Conservation (phyloP, 306 rosid genomes). For the Mimosa pudica region DNA sequence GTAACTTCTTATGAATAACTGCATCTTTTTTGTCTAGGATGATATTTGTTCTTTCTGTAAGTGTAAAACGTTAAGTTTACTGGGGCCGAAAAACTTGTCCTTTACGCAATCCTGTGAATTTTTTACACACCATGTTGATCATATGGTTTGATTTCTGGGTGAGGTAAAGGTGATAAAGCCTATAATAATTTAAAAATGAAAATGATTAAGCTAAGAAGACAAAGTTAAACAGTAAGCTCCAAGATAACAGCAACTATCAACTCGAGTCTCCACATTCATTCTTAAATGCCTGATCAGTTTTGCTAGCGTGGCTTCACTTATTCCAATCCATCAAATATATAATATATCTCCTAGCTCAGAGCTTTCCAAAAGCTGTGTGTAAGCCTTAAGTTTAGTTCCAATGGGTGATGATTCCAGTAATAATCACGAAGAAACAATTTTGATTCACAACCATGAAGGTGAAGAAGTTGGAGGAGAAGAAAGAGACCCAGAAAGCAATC, state of each 20-base stretch:
- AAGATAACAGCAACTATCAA: background rate
- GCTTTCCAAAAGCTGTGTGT: background rate
- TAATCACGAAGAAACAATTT: slow-evolving; percentile 30
- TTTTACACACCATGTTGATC: background rate
- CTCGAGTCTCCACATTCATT: background rate
- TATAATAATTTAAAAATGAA: background rate
- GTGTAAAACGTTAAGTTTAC: background rate
- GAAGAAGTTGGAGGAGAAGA: slow-evolving; percentile 40
- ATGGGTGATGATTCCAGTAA: slow-evolving; percentile 56
- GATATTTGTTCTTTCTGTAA: too few species aligned
- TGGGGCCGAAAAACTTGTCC: background rate
- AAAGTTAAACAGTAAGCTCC: background rate
- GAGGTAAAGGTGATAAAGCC: background rate
- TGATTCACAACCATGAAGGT: slow-evolving; percentile 15
- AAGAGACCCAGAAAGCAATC: slow-evolving; percentile 70
- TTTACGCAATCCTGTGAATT: background rate
- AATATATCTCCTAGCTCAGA: slow-evolving; percentile 5
- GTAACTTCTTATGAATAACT: too few species aligned
- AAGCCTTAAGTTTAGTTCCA: background rate
- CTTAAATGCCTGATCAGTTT: background rate
- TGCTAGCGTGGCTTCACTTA: slow-evolving; percentile 1
- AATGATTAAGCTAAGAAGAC: background rate
- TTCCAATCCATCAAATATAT: slow-evolving; percentile 19
- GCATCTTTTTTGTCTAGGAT: too few species aligned
- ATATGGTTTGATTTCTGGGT: background rate